Percentiles rank a stretch among this genome's conserved stretches.
Evolutionary conservation across 2,329 filamentous ascomycete genomes (phyloP).

Genomic region (Diaporthe citri): DNA sequence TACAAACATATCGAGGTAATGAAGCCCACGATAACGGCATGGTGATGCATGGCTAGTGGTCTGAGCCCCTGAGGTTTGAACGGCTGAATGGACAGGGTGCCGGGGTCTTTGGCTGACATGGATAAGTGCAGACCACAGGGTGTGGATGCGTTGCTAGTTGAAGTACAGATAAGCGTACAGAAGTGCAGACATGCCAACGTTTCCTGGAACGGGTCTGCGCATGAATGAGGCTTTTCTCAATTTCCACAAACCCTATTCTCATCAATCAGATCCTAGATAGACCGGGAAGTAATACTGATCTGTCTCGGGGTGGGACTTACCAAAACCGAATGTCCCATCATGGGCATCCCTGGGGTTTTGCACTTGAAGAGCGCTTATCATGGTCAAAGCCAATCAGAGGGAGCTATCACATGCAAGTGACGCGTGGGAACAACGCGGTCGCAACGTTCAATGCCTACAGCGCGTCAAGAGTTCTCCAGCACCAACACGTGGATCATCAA

Average conservation of each 20-base stretch:
- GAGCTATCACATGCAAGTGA: conserved; percentile 7
- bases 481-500: not conserved
- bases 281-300: not conserved
- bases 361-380: too few relatives aligned
- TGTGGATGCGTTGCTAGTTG: not conserved
- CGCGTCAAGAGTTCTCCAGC: not conserved
- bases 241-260: not conserved
- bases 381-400: not conserved
- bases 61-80: not conserved
- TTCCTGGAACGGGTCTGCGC: not conserved
- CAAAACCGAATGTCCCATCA: too few relatives aligned
- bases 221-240: not conserved
- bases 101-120: not conserved
- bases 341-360: not conserved
- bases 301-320: not conserved
- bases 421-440: conserved; percentile 2
- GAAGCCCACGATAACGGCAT: not conserved
- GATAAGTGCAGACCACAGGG: not conserved
- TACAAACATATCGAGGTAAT: not conserved
- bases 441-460: not conserved
- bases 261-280: not conserved
- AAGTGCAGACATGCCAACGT: not conserved
- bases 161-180: not conserved
- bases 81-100: not conserved
- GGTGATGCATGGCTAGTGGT: not conserved